phyloP scores from a whole-genome alignment of 2,329 filamentous ascomycete species.

The Beauveria varroae region DNA sequence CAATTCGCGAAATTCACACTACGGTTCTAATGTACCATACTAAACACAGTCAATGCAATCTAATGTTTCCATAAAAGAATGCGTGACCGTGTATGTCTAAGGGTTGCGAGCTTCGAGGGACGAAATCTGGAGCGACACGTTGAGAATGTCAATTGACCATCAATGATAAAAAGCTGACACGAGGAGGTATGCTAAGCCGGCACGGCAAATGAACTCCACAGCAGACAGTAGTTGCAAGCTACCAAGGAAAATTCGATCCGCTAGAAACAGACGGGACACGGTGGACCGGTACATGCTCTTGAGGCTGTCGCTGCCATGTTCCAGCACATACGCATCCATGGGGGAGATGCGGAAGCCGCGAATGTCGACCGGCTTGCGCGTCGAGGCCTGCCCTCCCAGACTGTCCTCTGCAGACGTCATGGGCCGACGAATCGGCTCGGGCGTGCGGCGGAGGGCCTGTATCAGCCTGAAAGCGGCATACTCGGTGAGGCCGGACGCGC shows the following conservation, averaged over 20 bases:
- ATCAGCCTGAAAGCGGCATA: slow-evolving; percentile 37
- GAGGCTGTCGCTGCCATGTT: slow-evolving; percentile 17
- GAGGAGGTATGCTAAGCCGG: not conserved
- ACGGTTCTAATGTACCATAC: not conserved
- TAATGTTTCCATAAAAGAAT: not conserved
- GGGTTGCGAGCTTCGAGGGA: not conserved
- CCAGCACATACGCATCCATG: slow-evolving; percentile 43
- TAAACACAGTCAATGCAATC: not conserved
- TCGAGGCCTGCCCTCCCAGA: slow-evolving; percentile 5
- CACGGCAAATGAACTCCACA: not conserved
- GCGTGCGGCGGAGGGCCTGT: slow-evolving; percentile 34
- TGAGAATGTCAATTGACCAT: not conserved
- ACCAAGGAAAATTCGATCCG: slow-evolving; percentile 34
- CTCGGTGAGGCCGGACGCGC: slow-evolving; percentile 28
- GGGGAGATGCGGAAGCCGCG: slow-evolving; percentile 40
- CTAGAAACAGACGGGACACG: slow-evolving; percentile 36
- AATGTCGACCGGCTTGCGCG: slow-evolving; percentile 28
- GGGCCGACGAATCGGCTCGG: slow-evolving; percentile 32
- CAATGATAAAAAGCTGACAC: not conserved
- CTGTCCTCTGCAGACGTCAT: slow-evolving; percentile 30
- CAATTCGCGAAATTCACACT: not conserved
- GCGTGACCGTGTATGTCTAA: not conserved
- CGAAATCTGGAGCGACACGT: too few species aligned
- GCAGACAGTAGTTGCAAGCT: slow-evolving; percentile 23
- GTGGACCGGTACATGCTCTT: slow-evolving; percentile 29